Evolutionary conservation across 768 basidiomycete species (phyloP).

Genomic region (Suillus brevipes): DNA sequence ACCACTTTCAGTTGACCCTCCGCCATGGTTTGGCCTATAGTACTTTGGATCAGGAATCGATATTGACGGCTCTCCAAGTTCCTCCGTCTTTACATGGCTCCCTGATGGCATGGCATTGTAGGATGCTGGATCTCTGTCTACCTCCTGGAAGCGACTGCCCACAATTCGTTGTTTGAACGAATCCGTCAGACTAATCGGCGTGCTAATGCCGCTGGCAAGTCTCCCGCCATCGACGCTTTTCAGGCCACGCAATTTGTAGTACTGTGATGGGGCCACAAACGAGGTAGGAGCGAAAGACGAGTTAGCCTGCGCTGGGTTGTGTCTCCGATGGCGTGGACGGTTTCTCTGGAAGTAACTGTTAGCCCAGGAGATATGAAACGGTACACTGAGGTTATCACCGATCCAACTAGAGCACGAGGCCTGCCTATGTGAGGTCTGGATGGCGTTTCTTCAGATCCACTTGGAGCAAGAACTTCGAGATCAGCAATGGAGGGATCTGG

Average conservation of each 20-base stretch:
- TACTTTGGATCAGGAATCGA: slow-evolving; percentile 41
- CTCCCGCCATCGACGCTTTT: slow-evolving; percentile 61
- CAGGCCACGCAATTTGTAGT: slow-evolving; percentile 70
- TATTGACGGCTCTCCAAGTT: slow-evolving; percentile 47
- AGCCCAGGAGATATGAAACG: not conserved
- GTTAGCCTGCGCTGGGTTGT: slow-evolving; percentile 63
- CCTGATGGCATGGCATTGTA: slow-evolving; percentile 63
- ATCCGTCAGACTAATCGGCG: slow-evolving; percentile 51
- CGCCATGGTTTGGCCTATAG: slow-evolving; percentile 55
- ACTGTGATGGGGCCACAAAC: slow-evolving; percentile 77
- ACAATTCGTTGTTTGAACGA: slow-evolving; percentile 62
- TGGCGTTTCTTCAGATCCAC: slow-evolving; percentile 39
- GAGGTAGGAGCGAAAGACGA: slow-evolving; percentile 75
- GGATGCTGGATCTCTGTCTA: slow-evolving; percentile 57
- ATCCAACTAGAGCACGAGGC: slow-evolving; percentile 52
- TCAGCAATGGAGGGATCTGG: slow-evolving; percentile 72
- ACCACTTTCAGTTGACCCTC: slow-evolving; percentile 7
- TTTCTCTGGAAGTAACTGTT: slow-evolving; percentile 15
- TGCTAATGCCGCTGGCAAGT: slow-evolving; percentile 46
- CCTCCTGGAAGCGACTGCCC: slow-evolving; percentile 73
- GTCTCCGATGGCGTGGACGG: slow-evolving; percentile 44
- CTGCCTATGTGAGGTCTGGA: slow-evolving; percentile 65
- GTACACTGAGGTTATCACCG: slow-evolving; percentile 19
- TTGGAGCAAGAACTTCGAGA: slow-evolving; percentile 39
- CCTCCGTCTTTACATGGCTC: slow-evolving; percentile 54